Evolutionary conservation across 2,329 filamentous ascomycete genomes (phyloP).

Genomic region (Lachnum nothofagi): DNA sequence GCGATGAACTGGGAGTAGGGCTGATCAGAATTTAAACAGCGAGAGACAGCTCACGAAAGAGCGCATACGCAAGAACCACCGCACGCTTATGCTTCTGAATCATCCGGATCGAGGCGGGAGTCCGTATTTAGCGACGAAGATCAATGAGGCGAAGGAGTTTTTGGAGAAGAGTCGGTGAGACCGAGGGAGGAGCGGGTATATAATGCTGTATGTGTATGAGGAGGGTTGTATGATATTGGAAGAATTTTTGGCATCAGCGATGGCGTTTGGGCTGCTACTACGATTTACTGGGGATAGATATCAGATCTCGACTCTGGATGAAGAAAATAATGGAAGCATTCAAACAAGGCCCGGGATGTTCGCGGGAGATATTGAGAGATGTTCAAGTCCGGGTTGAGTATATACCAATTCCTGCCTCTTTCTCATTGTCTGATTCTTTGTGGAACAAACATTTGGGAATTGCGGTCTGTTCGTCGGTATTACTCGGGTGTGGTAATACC

Average conservation of each 20-base stretch:
- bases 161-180: conserved; percentile 70
- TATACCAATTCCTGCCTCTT: too few relatives aligned
- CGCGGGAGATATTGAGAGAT: too few relatives aligned
- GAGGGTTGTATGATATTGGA: conserved; percentile 11
- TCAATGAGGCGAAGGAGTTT: conserved; percentile 97
- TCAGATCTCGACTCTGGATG: conserved; percentile 24
- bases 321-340: conserved; percentile 6
- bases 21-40: conserved; percentile 43
- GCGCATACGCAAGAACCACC: conserved; percentile 90
- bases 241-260: conserved; percentile 22
- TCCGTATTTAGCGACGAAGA: conserved; percentile 92
- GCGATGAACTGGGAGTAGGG: neutral
- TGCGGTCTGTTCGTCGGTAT: too few relatives aligned
- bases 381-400: too few relatives aligned
- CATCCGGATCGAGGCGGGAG: conserved; percentile 96
- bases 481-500: too few relatives aligned
- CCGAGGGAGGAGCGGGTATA: too few relatives aligned
- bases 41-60: conserved; percentile 86
- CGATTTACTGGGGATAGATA: conserved; percentile 3
- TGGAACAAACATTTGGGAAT: too few relatives aligned
- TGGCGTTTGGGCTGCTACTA: conserved; percentile 17
- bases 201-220: too few relatives aligned
- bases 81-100: conserved; percentile 93
- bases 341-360: too few relatives aligned
- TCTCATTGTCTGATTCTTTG: too few relatives aligned